Evolutionary conservation across 805 yeast species (phyloP).

Genomic region (Candida tibetensis): DNA sequence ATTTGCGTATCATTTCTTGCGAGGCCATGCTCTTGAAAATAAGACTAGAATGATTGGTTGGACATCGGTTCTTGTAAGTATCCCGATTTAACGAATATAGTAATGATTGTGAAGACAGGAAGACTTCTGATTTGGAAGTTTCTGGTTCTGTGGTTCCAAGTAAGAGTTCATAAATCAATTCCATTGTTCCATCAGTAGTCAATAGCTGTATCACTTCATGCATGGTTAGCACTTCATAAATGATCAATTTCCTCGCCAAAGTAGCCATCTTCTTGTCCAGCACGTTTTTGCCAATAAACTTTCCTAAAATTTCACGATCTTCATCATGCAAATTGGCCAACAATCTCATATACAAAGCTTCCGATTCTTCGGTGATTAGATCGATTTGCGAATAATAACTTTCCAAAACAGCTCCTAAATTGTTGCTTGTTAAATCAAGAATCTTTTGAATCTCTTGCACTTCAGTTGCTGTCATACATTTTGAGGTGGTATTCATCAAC

Average conservation of each 20-base stretch:
- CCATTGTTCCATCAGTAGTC: too few species aligned
- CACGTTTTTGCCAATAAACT: not conserved
- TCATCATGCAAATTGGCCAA: not conserved
- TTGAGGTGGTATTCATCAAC: conserved; percentile 13
- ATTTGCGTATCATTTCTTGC: not conserved
- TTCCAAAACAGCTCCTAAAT: not conserved
- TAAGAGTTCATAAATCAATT: too few species aligned
- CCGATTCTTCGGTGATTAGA: not conserved
- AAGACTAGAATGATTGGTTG: conserved; percentile 11
- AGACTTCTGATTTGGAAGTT: too few species aligned
- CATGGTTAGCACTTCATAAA: not conserved
- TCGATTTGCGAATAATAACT: not conserved
- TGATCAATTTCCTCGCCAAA: not conserved
- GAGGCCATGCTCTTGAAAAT: conserved; percentile 12
- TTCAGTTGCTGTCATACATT: conserved; percentile 14
- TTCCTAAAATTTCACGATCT: not conserved
- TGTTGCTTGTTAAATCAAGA: not conserved
- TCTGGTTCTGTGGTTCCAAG: too few species aligned
- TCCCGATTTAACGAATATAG: conserved; percentile 13
- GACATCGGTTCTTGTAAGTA: conserved; percentile 11
- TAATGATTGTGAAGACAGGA: conserved; percentile 3
- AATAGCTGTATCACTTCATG: not conserved
- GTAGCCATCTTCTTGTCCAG: not conserved
- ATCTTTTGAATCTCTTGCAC: conserved; percentile 11
- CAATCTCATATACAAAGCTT: not conserved